phyloP scores from a whole-genome alignment of 495 filamentous ascomycete genomes.

The Aspergillus cristatus region DNA sequence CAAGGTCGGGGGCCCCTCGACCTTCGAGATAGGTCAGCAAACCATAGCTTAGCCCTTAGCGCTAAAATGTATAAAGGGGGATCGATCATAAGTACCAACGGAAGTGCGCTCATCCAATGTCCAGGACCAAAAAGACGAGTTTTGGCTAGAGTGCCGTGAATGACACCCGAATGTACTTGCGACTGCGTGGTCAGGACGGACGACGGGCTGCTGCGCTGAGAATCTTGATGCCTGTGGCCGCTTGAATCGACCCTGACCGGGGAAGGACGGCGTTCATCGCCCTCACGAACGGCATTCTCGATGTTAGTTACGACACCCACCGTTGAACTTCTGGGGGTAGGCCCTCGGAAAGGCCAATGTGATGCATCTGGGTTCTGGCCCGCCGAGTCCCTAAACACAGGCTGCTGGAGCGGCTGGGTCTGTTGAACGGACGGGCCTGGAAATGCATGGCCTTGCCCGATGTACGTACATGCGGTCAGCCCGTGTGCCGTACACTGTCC shows the following conservation, averaged over 20 bases:
- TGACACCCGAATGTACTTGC: slow-evolving; percentile 6
- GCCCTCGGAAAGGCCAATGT: neutral
- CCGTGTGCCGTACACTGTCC: slow-evolving; percentile 7
- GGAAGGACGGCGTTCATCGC: neutral
- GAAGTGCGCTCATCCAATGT: slow-evolving; percentile 23
- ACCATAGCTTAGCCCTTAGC: neutral
- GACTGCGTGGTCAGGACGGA: slow-evolving; percentile 7
- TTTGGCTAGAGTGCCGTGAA: slow-evolving; percentile 17
- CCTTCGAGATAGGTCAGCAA: slow-evolving; percentile 17
- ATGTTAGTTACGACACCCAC: neutral
- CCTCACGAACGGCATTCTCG: neutral
- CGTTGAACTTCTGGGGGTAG: neutral
- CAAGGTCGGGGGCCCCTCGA: slow-evolving; percentile 12
- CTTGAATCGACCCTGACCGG: neutral
- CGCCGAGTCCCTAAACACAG: neutral
- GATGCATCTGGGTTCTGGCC: neutral
- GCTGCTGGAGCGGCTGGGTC: neutral
- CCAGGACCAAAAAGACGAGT: slow-evolving; percentile 20
- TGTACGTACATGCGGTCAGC: slow-evolving; percentile 32
- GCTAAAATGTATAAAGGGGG: slow-evolving; percentile 19
- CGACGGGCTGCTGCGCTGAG: neutral
- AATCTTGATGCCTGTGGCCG: slow-evolving; percentile 4
- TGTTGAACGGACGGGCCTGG: neutral
- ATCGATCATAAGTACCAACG: slow-evolving; percentile 16
- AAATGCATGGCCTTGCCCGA: slow-evolving; percentile 35